Percentiles rank a stretch among this genome's conserved stretches.
These are phyloP conservation scores for Cercis canadensis DNA, from an alignment of 306 rosid genomes.

Conservation along the genomic window DNA sequence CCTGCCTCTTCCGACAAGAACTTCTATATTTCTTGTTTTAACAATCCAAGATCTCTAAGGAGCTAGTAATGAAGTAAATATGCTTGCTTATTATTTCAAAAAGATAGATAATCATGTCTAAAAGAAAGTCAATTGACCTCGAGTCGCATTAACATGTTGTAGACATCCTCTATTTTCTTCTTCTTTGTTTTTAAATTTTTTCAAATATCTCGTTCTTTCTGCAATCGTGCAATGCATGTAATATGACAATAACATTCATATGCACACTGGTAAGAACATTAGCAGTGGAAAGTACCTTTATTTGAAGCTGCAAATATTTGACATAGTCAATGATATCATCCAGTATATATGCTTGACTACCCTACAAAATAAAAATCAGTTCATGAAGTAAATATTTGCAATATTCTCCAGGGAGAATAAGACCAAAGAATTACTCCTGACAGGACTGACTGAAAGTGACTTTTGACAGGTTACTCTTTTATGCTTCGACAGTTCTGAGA, in stretches of 20 bases:
- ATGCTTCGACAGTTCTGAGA: neutral
- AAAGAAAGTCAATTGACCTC: too few species aligned
- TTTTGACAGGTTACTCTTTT: neutral
- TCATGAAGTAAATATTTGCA: constrained; percentile 11
- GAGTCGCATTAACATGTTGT: too few species aligned
- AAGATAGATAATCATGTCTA: too few species aligned
- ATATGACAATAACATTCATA: constrained; percentile 1
- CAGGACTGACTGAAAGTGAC: neutral
- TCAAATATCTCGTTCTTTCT: neutral
- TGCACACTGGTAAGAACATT: constrained; percentile 21
- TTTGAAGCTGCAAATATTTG: constrained; percentile 79
- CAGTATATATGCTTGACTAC: constrained; percentile 61
- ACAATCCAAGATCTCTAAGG: neutral
- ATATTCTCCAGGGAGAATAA: neutral
- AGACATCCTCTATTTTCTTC: too few species aligned
- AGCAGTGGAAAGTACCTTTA: constrained; percentile 58
- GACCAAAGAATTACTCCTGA: constrained; percentile 8
- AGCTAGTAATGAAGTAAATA: too few species aligned
- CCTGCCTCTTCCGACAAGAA: too few species aligned
- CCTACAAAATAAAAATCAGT: constrained; percentile 55
- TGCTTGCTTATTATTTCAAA: too few species aligned
- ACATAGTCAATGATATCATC: constrained; percentile 86
- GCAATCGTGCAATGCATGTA: neutral
- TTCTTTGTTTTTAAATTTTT: too few species aligned
- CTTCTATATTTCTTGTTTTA: neutral